Base-by-base conservation (phyloP, 345 rosid genomes). In the Arabidopsis arenosa region DNA sequence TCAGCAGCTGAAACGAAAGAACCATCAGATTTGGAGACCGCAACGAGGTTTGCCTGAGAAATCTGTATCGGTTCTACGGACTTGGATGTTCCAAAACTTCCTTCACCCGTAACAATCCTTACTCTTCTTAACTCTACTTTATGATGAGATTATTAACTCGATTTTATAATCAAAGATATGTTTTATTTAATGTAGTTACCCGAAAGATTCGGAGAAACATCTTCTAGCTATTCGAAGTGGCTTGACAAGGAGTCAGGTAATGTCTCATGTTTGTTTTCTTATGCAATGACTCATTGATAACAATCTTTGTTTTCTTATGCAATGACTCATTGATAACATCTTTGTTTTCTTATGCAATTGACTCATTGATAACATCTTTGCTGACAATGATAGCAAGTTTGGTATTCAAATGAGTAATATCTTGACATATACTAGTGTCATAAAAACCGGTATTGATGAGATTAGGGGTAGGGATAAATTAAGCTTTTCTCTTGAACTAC, bases 51-150 rank as follows among this genome's bases (percentile, higher is more conserved):
- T 95, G 73, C 99, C 99, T 0, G 97, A 92, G 71, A 88, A 84
- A 79, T 95, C 99, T 4, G 97, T 95, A 37, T 84, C 96, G 0
- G 93, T 95, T 72, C 80, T 95, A 26, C 88, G 99, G 0, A 84
- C 92, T 7, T 95, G 99, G 99, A 95, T 95, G 99, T 95, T 95
- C 81, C 92, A 95, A 61, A 92, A 95, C 86, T 95, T 95, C 52
- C 99, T 95, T 80, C 99, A 95, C 75, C 99, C 99, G 99, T 95
- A 74, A 88, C 86, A 65, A 63, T 40, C 49, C n/a, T 39, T 43
- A 30, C 63, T 71, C 75, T 57, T 68, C 7, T 12, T 2, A 47
- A 65, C 17, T 15, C 55, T 66, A 40, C 17, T 72, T 32, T 49
- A 26, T 32, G 18, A 45, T 36, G 51, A 23, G 33, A n/a, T 2